These are phyloP conservation scores for Scedosporium apiospermum DNA, from an alignment of 2,329 filamentous ascomycete species.

Conservation along the genomic window DNA sequence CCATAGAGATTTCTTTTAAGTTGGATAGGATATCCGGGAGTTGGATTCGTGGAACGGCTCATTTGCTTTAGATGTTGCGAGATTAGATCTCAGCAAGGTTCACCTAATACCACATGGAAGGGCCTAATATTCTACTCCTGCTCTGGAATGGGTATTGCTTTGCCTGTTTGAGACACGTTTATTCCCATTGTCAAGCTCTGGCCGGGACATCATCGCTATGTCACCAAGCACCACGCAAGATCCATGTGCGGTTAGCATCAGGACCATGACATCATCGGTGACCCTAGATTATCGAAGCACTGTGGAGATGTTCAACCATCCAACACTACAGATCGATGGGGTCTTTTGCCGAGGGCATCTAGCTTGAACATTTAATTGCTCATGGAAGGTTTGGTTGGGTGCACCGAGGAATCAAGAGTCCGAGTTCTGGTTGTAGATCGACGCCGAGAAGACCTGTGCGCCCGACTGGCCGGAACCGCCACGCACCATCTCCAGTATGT, in stretches of 20 bases:
- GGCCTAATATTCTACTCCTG: too few species aligned
- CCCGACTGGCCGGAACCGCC: neutral
- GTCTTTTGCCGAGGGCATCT: neutral
- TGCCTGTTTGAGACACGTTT: neutral
- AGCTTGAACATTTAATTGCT: neutral
- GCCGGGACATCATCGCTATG: neutral
- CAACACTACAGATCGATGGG: neutral
- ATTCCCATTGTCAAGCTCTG: neutral
- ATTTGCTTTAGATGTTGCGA: too few species aligned
- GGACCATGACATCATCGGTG: slow-evolving; percentile 3
- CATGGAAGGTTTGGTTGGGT: neutral
- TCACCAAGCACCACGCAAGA: neutral
- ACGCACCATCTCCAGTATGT: neutral
- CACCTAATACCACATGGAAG: too few species aligned
- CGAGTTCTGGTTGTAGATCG: too few species aligned
- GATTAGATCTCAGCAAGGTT: too few species aligned
- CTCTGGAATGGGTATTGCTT: too few species aligned
- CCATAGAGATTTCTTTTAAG: too few species aligned
- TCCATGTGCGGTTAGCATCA: neutral
- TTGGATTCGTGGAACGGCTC: too few species aligned
- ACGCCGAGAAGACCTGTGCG: neutral
- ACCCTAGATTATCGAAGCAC: slow-evolving; percentile 15
- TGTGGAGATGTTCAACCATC: slow-evolving; percentile 24
- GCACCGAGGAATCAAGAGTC: neutral
- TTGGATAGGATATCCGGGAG: too few species aligned